Base-by-base conservation (phyloP, 2,329 filamentous ascomycete genomes). In the Sphaerulina populicola region DNA sequence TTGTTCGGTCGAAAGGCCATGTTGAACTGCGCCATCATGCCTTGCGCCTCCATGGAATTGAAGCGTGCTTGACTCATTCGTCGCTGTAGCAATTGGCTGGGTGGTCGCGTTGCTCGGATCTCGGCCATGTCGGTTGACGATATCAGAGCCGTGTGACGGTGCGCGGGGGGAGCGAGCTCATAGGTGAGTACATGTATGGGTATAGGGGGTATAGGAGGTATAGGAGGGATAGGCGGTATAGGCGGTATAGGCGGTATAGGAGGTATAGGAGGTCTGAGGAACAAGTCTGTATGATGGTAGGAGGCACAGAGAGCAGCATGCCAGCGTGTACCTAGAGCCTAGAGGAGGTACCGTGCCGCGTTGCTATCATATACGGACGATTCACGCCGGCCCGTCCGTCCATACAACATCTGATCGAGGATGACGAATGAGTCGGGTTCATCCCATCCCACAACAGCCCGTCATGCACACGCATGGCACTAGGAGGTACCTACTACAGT, bases 11-110 rank as follows among this genome's bases (percentile, higher is more conserved):
- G 35, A 52, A 65, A 64, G 7, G 57, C 57, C 52, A 59, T 60
- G 47, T 57, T 62, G 59, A 64, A 64, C 11, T 52, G 43, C n/a
- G 62, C 60, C 57, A 64, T 58, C 44, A 64, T 47, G 38, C 51
- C 58, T 21, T 57, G 50, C 54, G 61, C 60, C 30, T 64, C 58
- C 48, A 58, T 53, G 4, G 58, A 40, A 35, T 53, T 60, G 53
- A 55, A 56, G 18, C 62, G 57, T 10, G 54, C 55, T 49, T 63
- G 60, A 44, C 59, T 63, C 15, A 63, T 44, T 44, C 62, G 51
- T 27, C 62, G 57, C 45, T 60, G 61, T 8, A 63, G 54, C 21
- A 63, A 52, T 41, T 54, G 54, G 51, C 60, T 60, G 4, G 57
- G 55, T 35, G 54, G 42, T 15, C 47, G 51, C 12, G 54, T 46